Conservation (phyloP, 116 monocot genomes). For the Posidonia oceanica region DNA sequence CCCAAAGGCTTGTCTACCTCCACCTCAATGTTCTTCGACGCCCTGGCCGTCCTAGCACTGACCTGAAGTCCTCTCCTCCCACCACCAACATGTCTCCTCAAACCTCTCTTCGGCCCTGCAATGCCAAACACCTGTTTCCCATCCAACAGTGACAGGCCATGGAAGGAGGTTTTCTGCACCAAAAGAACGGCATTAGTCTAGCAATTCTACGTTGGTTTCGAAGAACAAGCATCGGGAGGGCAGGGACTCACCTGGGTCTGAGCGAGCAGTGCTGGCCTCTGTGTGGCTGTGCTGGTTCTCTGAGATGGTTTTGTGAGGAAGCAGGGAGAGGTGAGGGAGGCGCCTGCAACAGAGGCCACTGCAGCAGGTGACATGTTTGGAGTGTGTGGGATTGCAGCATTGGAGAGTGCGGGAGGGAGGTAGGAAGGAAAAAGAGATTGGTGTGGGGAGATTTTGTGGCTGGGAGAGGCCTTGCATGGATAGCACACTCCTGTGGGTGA, state of each 20-base stretch:
- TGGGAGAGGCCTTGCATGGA: slow-evolving; percentile 1
- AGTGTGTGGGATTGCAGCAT: not conserved
- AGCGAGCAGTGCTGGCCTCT: slow-evolving; percentile 5
- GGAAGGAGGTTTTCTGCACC: slow-evolving; percentile 44
- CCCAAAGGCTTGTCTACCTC: slow-evolving; percentile 97
- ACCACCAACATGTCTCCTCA: not conserved
- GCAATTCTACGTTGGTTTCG: not conserved
- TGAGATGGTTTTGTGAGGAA: slow-evolving; percentile 1
- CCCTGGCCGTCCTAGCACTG: slow-evolving; percentile 53
- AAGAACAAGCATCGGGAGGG: not conserved
- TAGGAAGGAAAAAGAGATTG: not conserved
- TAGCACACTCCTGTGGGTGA: not conserved
- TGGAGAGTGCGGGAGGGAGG: too few relatives aligned
- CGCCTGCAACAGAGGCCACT: slow-evolving; percentile 6
- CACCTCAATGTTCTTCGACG: slow-evolving; percentile 84
- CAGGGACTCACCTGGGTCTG: slow-evolving; percentile 10
- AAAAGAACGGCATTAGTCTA: not conserved
- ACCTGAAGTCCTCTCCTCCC: slow-evolving; percentile 41
- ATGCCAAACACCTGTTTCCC: slow-evolving; percentile 6
- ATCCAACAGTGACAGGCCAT: slow-evolving; percentile 32
- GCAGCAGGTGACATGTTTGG: slow-evolving; percentile 8
- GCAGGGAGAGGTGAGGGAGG: slow-evolving; percentile 4
- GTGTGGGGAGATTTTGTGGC: slow-evolving; percentile 2
- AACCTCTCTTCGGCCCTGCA: slow-evolving; percentile 10
- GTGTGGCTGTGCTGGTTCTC: slow-evolving; percentile 2